Conservation (phyloP, 2,329 filamentous ascomycete species). For the Cladosporium sp. region DNA sequence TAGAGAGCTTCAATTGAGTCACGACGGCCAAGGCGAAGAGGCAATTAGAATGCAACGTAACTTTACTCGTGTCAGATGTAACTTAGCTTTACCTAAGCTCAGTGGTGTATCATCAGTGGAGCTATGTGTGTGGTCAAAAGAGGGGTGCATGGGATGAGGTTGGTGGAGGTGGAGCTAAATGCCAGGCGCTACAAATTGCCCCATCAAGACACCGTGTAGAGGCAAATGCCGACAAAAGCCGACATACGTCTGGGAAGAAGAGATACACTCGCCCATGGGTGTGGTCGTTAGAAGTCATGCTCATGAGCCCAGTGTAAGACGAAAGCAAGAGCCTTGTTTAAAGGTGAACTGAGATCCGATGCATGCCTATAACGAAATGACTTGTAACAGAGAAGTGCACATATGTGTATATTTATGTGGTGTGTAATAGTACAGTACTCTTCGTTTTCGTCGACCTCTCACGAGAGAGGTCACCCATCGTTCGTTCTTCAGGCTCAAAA, state of each 20-base stretch:
- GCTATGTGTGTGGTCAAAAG: neutral
- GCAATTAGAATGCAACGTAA: neutral
- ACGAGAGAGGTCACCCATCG: neutral
- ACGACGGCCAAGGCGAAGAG: neutral
- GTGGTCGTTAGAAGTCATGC: neutral
- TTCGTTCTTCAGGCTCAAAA: neutral
- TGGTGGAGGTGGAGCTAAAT: neutral
- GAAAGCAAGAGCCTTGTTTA: neutral
- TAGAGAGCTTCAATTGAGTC: neutral
- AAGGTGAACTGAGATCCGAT: neutral
- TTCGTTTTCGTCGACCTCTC: too few relatives aligned
- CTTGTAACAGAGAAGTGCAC: neutral
- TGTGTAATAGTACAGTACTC: neutral
- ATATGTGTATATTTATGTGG: neutral
- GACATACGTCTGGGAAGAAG: neutral
- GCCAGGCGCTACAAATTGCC: neutral
- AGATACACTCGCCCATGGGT: neutral
- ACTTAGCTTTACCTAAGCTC: neutral
- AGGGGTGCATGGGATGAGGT: neutral
- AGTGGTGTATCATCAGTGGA: neutral
- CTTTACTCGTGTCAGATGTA: neutral
- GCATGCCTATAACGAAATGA: neutral
- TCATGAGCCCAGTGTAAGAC: neutral
- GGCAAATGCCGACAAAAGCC: constrained; percentile 7
- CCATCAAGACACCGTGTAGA: neutral